These are phyloP conservation scores for Oryza longistaminata DNA, from an alignment of 176 grass and related monocot species.

Conservation along the genomic window DNA sequence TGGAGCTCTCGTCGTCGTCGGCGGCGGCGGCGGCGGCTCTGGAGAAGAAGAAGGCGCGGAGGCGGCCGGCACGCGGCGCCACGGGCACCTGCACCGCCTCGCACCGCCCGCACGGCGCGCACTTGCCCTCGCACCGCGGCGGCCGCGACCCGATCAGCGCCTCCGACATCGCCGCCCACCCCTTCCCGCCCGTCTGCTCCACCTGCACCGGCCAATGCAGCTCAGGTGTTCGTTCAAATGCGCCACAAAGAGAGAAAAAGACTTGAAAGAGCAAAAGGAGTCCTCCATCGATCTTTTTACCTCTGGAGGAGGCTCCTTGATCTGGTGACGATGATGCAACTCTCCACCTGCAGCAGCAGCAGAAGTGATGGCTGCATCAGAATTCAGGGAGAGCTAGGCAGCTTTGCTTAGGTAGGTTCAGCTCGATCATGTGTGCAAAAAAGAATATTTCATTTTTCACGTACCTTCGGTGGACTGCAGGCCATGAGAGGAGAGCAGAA, in stretches of 20 bases:
- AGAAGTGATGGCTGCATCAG: neutral
- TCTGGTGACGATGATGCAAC: slow-evolving; percentile 25
- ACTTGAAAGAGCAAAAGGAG: neutral
- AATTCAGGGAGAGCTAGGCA: neutral
- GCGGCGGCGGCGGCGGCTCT: neutral
- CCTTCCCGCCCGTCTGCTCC: neutral
- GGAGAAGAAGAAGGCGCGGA: neutral
- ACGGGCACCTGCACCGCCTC: slow-evolving; percentile 83
- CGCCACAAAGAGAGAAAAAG: too few relatives aligned
- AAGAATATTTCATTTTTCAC: neutral
- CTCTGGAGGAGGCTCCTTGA: slow-evolving; percentile 22
- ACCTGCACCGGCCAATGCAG: neutral
- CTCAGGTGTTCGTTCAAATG: neutral
- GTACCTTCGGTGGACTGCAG: slow-evolving; percentile 36
- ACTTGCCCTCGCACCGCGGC: slow-evolving; percentile 69
- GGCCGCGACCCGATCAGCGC: slow-evolving; percentile 66
- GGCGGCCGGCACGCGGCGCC: slow-evolving; percentile 31
- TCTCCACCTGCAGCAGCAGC: slow-evolving; percentile 51
- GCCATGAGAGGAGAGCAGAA: slow-evolving; percentile 35
- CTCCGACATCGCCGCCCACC: slow-evolving; percentile 14
- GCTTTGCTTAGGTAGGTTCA: neutral
- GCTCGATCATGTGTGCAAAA: neutral
- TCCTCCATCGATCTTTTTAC: neutral
- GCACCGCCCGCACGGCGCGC: slow-evolving; percentile 56
- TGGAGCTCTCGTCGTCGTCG: slow-evolving; percentile 46